A percentile compares a stretch with the other conserved stretches of the same genome.
phyloP scores from a whole-genome alignment of 2,329 filamentous ascomycete species.

The Epichloe coenophiala region DNA sequence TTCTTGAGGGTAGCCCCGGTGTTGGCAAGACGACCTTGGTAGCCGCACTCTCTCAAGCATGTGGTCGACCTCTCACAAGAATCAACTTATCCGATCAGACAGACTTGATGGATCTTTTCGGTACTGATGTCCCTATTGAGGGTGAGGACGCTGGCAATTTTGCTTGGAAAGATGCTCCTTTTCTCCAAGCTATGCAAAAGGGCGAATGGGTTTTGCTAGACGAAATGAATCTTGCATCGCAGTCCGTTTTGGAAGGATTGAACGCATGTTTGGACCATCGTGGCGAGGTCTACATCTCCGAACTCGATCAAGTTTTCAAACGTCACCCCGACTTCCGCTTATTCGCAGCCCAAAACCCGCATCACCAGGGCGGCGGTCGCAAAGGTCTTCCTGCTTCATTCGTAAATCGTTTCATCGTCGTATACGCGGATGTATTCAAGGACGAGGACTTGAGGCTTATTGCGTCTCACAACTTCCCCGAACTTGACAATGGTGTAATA shows the following conservation, averaged over 20 bases:
- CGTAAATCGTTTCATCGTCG: constrained; percentile 94
- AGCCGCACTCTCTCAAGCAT: constrained; percentile 65
- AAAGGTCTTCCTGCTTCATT: constrained; percentile 93
- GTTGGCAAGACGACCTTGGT: constrained; percentile 95
- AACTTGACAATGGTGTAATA: constrained; percentile 44
- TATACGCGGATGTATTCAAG: constrained; percentile 85
- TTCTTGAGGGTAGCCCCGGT: constrained; percentile 90
- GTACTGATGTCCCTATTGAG: constrained; percentile 89
- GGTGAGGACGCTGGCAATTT: constrained; percentile 85
- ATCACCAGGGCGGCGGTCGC: constrained; percentile 89
- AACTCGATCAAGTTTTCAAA: constrained; percentile 86
- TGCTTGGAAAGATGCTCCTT: constrained; percentile 89
- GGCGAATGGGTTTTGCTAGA: constrained; percentile 95
- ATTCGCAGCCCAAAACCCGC: constrained; percentile 94
- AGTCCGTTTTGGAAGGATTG: constrained; percentile 88
- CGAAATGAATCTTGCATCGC: constrained; percentile 97
- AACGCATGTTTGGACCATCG: constrained; percentile 96
- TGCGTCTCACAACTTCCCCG: constrained; percentile 62
- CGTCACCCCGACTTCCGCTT: constrained; percentile 83
- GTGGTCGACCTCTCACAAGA: constrained; percentile 71
- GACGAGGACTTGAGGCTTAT: constrained; percentile 72
- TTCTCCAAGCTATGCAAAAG: constrained; percentile 89
- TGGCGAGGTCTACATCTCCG: constrained; percentile 88
- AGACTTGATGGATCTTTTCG: constrained; percentile 93
- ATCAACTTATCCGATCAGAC: constrained; percentile 98